These are phyloP conservation scores for Agastache rugosa DNA, from an alignment of 257 asterid genomes.

Conservation along the genomic window DNA sequence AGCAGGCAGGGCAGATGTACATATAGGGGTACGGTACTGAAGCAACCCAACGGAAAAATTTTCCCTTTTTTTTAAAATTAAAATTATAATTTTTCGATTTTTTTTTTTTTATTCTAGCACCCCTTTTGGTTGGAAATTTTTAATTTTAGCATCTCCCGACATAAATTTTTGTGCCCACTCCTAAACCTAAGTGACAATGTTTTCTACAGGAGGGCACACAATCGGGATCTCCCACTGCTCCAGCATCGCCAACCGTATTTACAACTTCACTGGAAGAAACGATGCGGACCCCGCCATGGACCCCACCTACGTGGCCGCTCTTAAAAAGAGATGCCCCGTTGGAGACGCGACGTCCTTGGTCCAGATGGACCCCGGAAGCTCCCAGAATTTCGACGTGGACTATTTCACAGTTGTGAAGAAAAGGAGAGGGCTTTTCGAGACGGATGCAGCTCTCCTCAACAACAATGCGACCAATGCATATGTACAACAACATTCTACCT, in stretches of 20 bases:
- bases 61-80: too few relatives aligned
- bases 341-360: constrained; percentile 39
- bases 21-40: too few relatives aligned
- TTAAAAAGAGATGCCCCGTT: constrained; percentile 44
- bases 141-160: too few relatives aligned
- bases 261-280: constrained; percentile 61
- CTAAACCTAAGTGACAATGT: neutral
- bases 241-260: constrained; percentile 48
- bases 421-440: constrained; percentile 50
- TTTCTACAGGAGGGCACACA: constrained; percentile 52
- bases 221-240: constrained; percentile 61
- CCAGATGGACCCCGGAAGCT: constrained; percentile 64
- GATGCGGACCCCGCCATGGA: constrained; percentile 65
- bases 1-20: too few relatives aligned
- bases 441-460: constrained; percentile 54
- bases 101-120: too few relatives aligned
- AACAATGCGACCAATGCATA: constrained; percentile 40
- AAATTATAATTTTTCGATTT: too few relatives aligned
- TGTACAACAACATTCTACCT: constrained; percentile 35
- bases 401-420: constrained; percentile 37
- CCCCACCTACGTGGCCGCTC: constrained; percentile 34
- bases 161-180: too few relatives aligned
- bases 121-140: too few relatives aligned
- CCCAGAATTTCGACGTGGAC: constrained; percentile 40
- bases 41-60: too few relatives aligned